phyloP scores from a whole-genome alignment of 1,139 yeast species.

The Diutina pseudorugosa region DNA sequence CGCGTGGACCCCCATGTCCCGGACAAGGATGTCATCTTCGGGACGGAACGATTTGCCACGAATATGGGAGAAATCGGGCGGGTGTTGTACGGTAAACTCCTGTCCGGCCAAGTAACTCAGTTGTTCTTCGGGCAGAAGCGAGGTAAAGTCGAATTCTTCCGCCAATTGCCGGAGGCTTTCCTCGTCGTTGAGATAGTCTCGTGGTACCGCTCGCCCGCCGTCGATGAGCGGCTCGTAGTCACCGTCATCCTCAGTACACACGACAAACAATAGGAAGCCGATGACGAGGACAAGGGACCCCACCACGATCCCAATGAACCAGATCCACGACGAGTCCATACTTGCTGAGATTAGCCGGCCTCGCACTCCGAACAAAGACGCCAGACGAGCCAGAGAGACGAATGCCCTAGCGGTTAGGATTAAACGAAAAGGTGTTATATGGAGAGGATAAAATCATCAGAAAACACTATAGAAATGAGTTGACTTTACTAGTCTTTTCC shows the following conservation, averaged over 20 bases:
- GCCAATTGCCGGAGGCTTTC: constrained; percentile 24
- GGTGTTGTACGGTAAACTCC: constrained; percentile 20
- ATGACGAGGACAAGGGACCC: not conserved
- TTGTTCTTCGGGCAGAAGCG: constrained; percentile 34
- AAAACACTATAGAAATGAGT: no score
- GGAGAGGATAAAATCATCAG: no score
- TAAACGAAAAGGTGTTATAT: no score
- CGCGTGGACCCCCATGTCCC: constrained; percentile 4
- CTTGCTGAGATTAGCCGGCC: not conserved
- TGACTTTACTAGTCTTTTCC: no score
- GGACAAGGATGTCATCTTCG: not conserved
- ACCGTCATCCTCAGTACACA: not conserved
- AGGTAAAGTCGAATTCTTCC: constrained; percentile 25
- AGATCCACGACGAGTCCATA: not conserved
- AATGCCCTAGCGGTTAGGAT: no score
- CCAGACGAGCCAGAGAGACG: not conserved
- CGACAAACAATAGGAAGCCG: not conserved
- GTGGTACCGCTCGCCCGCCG: constrained; percentile 5
- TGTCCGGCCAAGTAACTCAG: constrained; percentile 23
- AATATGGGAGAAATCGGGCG: constrained; percentile 16
- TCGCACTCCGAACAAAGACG: not conserved
- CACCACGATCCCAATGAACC: not conserved
- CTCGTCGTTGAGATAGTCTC: constrained; percentile 31
- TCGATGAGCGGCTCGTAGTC: not conserved
- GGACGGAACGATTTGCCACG: not conserved